Conservation (phyloP, 805 yeast species). For the Metschnikowia koreensis region DNA sequence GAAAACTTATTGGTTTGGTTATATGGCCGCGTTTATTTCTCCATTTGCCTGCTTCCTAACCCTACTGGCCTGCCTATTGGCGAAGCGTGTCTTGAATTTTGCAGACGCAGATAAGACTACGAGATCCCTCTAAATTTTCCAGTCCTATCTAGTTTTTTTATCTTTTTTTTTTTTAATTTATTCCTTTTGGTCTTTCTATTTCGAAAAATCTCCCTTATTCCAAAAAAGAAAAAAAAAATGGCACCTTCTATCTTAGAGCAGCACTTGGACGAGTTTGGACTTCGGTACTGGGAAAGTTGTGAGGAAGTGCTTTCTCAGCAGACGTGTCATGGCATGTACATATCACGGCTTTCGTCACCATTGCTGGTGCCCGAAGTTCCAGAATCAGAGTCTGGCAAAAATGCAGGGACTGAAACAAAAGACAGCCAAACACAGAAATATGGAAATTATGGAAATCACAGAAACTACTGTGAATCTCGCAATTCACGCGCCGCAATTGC, state of each 20-base stretch:
- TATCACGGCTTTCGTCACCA: slow-evolving; percentile 7
- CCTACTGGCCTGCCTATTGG: neutral
- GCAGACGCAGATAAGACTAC: neutral
- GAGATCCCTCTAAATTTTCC: neutral
- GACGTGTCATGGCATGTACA: neutral
- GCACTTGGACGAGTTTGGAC: slow-evolving; percentile 14
- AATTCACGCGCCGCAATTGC: neutral
- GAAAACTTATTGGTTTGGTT: too few relatives aligned
- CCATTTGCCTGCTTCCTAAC: neutral
- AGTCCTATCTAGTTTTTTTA: neutral
- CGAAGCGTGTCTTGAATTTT: neutral
- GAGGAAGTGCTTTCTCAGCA: slow-evolving; percentile 4
- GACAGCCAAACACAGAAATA: too few relatives aligned
- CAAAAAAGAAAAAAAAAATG: neutral
- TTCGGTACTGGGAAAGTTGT: slow-evolving; percentile 13
- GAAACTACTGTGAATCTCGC: too few relatives aligned
- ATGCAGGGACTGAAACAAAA: neutral
- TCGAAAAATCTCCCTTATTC: too few relatives aligned
- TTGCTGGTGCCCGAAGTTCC: neutral
- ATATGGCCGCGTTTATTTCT: neutral
- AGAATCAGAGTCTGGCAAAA: neutral
- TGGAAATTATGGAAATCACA: too few relatives aligned
- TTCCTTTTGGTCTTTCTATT: neutral
- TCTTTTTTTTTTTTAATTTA: neutral
- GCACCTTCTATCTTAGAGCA: slow-evolving; percentile 6